Percentiles rank a stretch among this genome's conserved stretches.
These are phyloP conservation scores for Musa itinerans DNA, from an alignment of 176 grass and related monocot genomes.

Conservation along the genomic window DNA sequence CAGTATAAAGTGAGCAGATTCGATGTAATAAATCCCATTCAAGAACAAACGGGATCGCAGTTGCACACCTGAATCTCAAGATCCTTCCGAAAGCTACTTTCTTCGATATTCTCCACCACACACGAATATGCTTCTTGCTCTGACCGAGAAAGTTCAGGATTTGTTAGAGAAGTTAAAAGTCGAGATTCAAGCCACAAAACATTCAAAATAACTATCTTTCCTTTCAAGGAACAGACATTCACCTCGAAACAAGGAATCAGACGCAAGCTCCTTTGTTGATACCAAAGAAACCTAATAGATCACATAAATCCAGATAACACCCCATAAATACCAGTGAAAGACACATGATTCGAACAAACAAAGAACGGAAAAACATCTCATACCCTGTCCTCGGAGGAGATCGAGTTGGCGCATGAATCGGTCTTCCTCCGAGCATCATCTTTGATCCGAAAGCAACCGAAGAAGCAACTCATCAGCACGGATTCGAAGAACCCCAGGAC, in stretches of 20 bases:
- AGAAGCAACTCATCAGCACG: conserved; percentile 15
- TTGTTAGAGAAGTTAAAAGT: background rate
- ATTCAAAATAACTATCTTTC: background rate
- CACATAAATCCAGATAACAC: background rate
- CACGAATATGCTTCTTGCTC: background rate
- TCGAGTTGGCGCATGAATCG: background rate
- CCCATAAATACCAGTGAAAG: background rate
- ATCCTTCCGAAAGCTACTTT: background rate
- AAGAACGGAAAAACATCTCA: background rate
- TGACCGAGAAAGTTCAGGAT: background rate
- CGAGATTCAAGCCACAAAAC: background rate
- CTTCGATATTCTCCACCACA: background rate
- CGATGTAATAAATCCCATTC: background rate
- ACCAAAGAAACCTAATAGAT: conserved; percentile 7
- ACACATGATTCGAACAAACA: background rate
- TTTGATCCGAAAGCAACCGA: conserved; percentile 19
- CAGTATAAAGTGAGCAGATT: background rate
- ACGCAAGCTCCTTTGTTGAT: background rate
- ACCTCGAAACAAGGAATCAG: background rate
- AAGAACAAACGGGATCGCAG: background rate
- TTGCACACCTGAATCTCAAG: conserved; percentile 1
- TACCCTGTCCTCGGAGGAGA: background rate
- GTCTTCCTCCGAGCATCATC: conserved; percentile 10
- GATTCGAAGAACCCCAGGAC: conserved; percentile 18
- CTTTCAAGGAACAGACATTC: conserved; percentile 10